Base-by-base conservation (phyloP, 2,329 filamentous ascomycete species). In the Monosporascus sp. region DNA sequence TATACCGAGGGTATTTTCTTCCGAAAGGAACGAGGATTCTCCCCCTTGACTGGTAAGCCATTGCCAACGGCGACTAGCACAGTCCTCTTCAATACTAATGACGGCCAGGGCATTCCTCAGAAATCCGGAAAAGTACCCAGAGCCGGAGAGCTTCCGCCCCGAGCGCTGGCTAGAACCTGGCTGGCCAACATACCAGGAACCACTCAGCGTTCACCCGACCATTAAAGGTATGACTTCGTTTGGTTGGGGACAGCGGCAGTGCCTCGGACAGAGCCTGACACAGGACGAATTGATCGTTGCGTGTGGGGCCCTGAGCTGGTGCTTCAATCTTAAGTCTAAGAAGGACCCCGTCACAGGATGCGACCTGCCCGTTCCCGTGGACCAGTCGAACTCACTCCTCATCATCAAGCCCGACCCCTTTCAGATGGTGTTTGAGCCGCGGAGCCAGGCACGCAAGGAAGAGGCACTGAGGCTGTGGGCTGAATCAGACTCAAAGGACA, bases 331-430 rank as follows among this genome's bases (percentile, higher is more conserved):
- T 51, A 72, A 71, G 57, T 59, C 53, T 27, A 81, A 81, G 69
- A 63, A 73, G 3, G 70, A 78, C 52, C 68, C 74, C 1, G 52
- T 57, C 1, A 74, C 75, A 1, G 72, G 73, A 3, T 41, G 61
- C 16, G 66, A 73, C 34, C 63, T 76, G 4, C 72, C 75, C 5
- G 73, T 78, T 0, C 73, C 74, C 0, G 57, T 74, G 4, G 65
- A 79, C 64, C 79, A 79, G 67, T 78, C 73, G 41, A 81, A 81
- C 61, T 80, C 77, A 5, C 68, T 81, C 14, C 72, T 82, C n/a
- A 81, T 82, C 59, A 75, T 82, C 68, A 81, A 81, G 69, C 79
- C 79, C 1, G 76, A 82, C 56, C 72, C 75, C 0, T 82, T 79
- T 61, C 67, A 79, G 63, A 80, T 82, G 77, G 71, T 68, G 1